Evolutionary conservation across 2,329 filamentous ascomycete species (phyloP).

Genomic region (Periglandula ipomoeae): DNA sequence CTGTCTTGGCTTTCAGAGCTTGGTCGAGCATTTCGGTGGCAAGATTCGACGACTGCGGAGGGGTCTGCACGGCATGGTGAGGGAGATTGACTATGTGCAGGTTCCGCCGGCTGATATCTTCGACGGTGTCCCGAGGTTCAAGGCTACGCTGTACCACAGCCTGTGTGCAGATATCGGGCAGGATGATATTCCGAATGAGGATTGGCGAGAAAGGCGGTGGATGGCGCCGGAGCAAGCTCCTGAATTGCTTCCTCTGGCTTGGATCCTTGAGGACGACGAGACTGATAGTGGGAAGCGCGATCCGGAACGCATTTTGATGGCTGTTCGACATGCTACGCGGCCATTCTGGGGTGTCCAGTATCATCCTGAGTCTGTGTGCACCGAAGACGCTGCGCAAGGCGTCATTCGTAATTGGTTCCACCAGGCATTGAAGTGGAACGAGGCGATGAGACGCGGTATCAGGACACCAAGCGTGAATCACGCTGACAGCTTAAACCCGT

Average conservation of each 20-base stretch:
- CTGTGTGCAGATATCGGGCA: constrained; percentile 47
- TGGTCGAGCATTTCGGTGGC: constrained; percentile 61
- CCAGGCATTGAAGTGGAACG: constrained; percentile 53
- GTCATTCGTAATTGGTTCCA: constrained; percentile 71
- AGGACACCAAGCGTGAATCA: constrained; percentile 2
- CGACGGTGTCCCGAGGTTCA: constrained; percentile 44
- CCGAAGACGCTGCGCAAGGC: constrained; percentile 53
- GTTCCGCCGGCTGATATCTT: constrained; percentile 51
- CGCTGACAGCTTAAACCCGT: constrained; percentile 15
- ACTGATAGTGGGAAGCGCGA: constrained; percentile 19
- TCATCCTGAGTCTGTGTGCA: constrained; percentile 84
- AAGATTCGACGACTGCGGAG: constrained; percentile 56
- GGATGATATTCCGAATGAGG: constrained; percentile 23
- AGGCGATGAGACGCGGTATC: constrained; percentile 14
- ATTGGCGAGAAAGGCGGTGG: constrained; percentile 34
- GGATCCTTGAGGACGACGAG: constrained; percentile 41
- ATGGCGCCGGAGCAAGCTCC: constrained; percentile 21
- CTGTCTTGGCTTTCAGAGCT: constrained; percentile 80
- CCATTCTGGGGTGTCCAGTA: constrained; percentile 88
- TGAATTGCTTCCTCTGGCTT: constrained; percentile 51
- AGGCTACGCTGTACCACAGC: constrained; percentile 71
- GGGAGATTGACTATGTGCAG: constrained; percentile 50
- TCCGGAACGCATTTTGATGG: constrained; percentile 61
- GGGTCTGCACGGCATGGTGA: constrained; percentile 76
- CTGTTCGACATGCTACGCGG: constrained; percentile 53